These are phyloP conservation scores for Astragalus glycyphyllos DNA, from an alignment of 306 rosid genomes.

Conservation along the genomic window DNA sequence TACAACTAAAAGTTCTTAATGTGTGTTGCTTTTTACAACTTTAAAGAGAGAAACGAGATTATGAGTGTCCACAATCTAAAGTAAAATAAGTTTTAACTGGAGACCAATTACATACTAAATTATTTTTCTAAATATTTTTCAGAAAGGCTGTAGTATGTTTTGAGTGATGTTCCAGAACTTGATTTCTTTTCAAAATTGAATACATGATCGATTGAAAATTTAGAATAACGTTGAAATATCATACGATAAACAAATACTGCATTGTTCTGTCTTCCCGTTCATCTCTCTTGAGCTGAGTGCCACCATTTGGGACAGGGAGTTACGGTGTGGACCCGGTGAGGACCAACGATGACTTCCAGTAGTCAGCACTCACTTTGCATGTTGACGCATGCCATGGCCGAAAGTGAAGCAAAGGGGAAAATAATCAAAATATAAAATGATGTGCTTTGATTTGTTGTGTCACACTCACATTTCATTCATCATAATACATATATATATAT, in stretches of 20 bases:
- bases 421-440: background rate
- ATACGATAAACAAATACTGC: background rate
- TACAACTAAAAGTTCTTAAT: too few relatives aligned
- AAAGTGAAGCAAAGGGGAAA: background rate
- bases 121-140: background rate
- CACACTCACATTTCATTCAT: background rate
- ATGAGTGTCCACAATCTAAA: too few relatives aligned
- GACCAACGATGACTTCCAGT: slow-evolving; percentile 17
- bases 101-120: background rate
- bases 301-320: slow-evolving; percentile 27
- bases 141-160: background rate
- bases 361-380: slow-evolving; percentile 34
- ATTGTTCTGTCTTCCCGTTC: background rate
- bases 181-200: background rate
- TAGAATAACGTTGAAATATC: background rate
- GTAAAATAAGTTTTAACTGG: too few relatives aligned
- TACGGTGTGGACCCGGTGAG: slow-evolving; percentile 23
- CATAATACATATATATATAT: too few relatives aligned
- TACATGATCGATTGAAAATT: background rate
- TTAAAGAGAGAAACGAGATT: too few relatives aligned
- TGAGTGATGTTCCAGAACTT: slow-evolving; percentile 9
- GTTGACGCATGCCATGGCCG: slow-evolving; percentile 36
- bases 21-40: too few relatives aligned
- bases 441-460: slow-evolving; percentile 10
- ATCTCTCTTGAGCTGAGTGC: slow-evolving; percentile 41